phyloP scores from a whole-genome alignment of 306 rosid genomes.

The Vigna unguiculata region DNA sequence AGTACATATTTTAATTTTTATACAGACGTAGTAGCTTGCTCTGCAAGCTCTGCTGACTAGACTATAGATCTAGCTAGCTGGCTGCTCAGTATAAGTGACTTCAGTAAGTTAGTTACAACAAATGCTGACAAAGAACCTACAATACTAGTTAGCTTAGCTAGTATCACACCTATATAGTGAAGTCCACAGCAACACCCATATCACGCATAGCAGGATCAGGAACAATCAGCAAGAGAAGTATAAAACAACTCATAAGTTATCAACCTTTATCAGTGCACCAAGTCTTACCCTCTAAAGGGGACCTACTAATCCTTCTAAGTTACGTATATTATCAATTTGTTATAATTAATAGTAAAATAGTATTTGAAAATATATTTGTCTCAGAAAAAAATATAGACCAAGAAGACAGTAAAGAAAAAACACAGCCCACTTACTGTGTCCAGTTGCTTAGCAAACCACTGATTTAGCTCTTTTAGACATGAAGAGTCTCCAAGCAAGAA shows the following conservation, averaged over 20 bases:
- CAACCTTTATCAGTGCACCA: not conserved
- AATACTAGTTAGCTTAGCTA: not conserved
- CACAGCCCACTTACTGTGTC: conserved; percentile 70
- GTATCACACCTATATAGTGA: not conserved
- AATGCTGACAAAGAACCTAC: not conserved
- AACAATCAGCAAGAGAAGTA: not conserved
- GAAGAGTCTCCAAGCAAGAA: conserved; percentile 90
- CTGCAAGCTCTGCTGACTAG: not conserved
- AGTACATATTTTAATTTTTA: not conserved
- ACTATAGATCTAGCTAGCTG: not conserved
- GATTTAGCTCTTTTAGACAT: conserved; percentile 86
- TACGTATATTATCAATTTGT: conserved; percentile 15
- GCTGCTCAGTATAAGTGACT: not conserved
- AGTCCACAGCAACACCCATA: conserved; percentile 11
- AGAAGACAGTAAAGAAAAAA: conserved; percentile 22
- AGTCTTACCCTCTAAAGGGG: conserved; percentile 3
- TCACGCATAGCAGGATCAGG: not conserved
- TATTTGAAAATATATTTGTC: not conserved
- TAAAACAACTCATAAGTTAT: not conserved
- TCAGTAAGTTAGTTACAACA: not conserved
- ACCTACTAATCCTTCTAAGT: not conserved
- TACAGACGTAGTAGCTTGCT: not conserved
- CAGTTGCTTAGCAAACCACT: conserved; percentile 95
- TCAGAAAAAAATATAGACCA: conserved; percentile 1
- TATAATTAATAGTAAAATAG: not conserved